A percentile compares a stretch with the other conserved stretches of the same genome.
These are phyloP conservation scores for Debaryomyces nepalensis DNA, from an alignment of 1,139 yeast species.

Conservation along the genomic window DNA sequence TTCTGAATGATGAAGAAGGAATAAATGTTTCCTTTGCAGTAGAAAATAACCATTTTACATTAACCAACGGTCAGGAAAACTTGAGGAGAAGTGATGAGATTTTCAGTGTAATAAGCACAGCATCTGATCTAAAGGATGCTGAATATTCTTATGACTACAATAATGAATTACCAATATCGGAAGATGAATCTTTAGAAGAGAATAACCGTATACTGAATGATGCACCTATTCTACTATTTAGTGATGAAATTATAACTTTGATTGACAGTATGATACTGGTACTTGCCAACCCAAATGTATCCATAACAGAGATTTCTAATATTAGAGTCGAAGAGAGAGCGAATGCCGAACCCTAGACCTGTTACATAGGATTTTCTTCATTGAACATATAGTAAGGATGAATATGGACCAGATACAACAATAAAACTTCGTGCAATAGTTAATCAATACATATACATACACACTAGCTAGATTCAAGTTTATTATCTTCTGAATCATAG, in stretches of 20 bases:
- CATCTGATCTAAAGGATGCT: too few relatives aligned
- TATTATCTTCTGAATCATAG: constrained; percentile 83
- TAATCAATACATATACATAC: constrained; percentile 1
- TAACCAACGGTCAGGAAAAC: too few relatives aligned
- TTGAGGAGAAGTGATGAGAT: too few relatives aligned
- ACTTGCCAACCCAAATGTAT: constrained; percentile 1
- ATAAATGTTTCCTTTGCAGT: too few relatives aligned
- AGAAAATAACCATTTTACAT: too few relatives aligned
- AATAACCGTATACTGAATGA: too few relatives aligned
- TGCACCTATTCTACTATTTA: constrained; percentile 1
- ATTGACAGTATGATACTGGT: constrained; percentile 8
- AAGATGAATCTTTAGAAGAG: not conserved
- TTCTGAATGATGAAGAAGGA: not conserved
- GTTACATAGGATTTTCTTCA: too few relatives aligned
- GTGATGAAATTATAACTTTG: constrained; percentile 1
- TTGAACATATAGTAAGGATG: too few relatives aligned
- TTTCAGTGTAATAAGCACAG: too few relatives aligned
- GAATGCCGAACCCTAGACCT: too few relatives aligned
- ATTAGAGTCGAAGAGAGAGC: not conserved
- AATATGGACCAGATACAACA: not conserved
- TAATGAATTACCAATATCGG: not conserved
- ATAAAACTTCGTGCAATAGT: not conserved
- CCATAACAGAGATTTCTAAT: not conserved
- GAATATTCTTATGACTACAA: not conserved
- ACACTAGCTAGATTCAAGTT: constrained; percentile 42